These are phyloP conservation scores for Sclerotinia trifoliorum DNA, from an alignment of 2,329 filamentous ascomycete genomes.

Conservation along the genomic window DNA sequence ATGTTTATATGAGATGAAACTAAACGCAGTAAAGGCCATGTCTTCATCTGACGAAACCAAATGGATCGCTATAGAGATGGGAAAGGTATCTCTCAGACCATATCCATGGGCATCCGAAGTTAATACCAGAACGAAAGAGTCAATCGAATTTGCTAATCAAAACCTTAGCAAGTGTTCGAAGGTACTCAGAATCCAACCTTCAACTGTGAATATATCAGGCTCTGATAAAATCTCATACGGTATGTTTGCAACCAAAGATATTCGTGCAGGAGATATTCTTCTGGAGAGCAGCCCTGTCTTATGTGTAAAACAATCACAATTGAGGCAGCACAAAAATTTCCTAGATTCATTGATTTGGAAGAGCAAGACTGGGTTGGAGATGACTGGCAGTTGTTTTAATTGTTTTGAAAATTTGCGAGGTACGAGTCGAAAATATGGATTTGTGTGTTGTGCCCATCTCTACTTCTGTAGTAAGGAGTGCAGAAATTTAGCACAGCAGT, in stretches of 20 bases:
- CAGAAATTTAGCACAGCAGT: not conserved
- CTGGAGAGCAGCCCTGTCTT: not conserved
- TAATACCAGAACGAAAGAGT: not conserved
- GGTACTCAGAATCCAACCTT: not conserved
- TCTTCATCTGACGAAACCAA: not conserved
- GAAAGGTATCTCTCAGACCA: not conserved
- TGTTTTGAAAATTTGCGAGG: not conserved
- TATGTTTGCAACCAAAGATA: slow-evolving; percentile 21
- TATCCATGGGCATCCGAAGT: not conserved
- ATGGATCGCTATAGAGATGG: not conserved
- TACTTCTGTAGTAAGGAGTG: slow-evolving; percentile 19
- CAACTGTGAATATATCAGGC: not conserved
- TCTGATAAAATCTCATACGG: not conserved
- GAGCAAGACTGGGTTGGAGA: not conserved
- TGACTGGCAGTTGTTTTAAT: not conserved
- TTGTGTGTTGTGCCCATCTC: slow-evolving; percentile 8
- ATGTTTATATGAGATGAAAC: not conserved
- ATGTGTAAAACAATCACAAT: not conserved
- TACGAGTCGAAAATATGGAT: not conserved
- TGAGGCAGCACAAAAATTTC: not conserved
- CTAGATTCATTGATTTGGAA: too few relatives aligned
- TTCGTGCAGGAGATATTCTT: not conserved
- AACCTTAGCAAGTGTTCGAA: not conserved
- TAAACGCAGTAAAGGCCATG: not conserved
- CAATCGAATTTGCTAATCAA: not conserved